Evolutionary conservation across 129 eudicot genomes (phyloP), one percentile per base, ranked within the genome.

Genomic region (Flaveria ramosissima): DNA sequence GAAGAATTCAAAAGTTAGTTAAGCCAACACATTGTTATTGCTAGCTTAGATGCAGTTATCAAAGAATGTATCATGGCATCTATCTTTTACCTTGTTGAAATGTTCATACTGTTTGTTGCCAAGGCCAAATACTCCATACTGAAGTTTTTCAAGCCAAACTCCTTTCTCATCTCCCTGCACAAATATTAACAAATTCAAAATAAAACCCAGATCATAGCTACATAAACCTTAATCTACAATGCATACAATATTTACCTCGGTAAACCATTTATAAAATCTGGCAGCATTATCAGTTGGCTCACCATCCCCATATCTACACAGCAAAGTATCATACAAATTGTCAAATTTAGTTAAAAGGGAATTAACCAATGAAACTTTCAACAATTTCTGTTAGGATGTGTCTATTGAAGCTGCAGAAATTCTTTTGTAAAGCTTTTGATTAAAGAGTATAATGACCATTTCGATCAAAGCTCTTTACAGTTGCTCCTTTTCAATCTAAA

Each of bases 221-320:
- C 27, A 56, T 27, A 82, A 82, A 81, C 52, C 26, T 51, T 1
- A 68, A 52, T 63, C 71, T 69, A 67, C 52, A 42, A 10, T 15
- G 32, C 11, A 27, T 10, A 60, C 41, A 14, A 64, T 32, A 68
- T 75, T 76, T 84, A 91, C 98, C 97, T 91, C 97, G 4, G 75
- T 45, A 78, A 94, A 94, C 98, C 97, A 94, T 73, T 94, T 94
- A 71, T 84, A 87, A 79, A 94, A 94, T 77, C 97, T 91, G 4
- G 96, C 98, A 14, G 97, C 96, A 78, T 91, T 94, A 75, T 94
- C 98, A 1, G 98, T 94, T 74, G 98, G 98, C 86, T 94, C 98
- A 67, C 98, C 98, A 80, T 94, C 98, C 78, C 98, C 97, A 82
- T 94, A 94, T 71, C 98, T 94, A 80, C 83, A 74, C 52, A 74